phyloP scores from a whole-genome alignment of 2,329 filamentous ascomycete species.

The Mycosphaerella sp. region DNA sequence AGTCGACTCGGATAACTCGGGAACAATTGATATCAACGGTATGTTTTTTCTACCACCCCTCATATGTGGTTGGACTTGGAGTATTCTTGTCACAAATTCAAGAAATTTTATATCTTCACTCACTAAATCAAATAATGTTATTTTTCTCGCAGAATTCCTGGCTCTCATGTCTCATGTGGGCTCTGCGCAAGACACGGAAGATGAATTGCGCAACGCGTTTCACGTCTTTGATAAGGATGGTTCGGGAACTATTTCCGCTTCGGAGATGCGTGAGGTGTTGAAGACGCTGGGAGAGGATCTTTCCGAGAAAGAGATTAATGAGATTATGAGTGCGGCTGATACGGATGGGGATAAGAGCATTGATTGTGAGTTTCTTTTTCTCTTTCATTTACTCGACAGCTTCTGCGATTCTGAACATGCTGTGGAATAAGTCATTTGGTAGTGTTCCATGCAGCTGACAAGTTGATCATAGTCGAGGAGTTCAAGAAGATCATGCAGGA shows the following conservation, averaged over 20 bases:
- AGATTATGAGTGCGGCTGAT: conserved; percentile 17
- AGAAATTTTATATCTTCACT: neutral
- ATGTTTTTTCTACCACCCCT: neutral
- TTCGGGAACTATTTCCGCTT: conserved; percentile 14
- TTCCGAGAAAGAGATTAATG: conserved; percentile 15
- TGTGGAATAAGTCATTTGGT: no score
- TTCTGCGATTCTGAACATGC: neutral
- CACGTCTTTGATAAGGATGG: conserved; percentile 17
- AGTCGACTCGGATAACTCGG: conserved; percentile 17
- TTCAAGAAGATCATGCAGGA: conserved; percentile 20
- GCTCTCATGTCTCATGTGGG: conserved; percentile 16
- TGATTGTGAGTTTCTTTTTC: conserved; percentile 9
- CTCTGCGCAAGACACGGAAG: conserved; percentile 12
- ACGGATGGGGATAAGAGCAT: conserved; percentile 17
- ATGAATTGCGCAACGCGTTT: conserved; percentile 16
- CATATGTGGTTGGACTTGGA: no score
- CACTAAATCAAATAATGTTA: no score
- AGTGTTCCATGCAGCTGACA: neutral
- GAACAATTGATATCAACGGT: conserved; percentile 17
- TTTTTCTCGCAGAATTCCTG: conserved; percentile 12
- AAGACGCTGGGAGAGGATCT: conserved; percentile 17
- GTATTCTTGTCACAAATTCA: no score
- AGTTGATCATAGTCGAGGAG: conserved; percentile 9
- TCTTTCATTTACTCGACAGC: neutral
- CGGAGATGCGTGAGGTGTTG: conserved; percentile 16